Base-by-base conservation (phyloP, 768 basidiomycete species). In the Lactarius pseudohatsudake region DNA sequence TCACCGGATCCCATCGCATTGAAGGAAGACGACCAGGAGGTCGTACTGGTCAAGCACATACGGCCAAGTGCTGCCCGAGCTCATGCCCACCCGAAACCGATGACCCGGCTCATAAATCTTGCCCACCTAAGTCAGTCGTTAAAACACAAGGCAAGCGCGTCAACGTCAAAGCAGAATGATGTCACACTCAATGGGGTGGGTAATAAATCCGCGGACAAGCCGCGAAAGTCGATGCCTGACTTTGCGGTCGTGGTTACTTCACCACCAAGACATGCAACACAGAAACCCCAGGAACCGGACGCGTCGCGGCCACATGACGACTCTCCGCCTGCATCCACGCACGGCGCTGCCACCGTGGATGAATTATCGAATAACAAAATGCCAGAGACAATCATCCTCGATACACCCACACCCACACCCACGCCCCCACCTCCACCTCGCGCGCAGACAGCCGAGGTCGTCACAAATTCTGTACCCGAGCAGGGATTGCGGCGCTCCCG, bases 1-100 rank as follows among this genome's bases (percentile, higher is more conserved):
- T 66, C 65, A 2, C 66, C 66, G 13, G 66, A 67, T 15, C 66
- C 66, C 38, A 67, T 67, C 10, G 66, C 61, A 16, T 43, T 59
- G 11, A 20, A 30, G 22, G 66, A 59, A 32, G 57, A 59, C 2
- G 66, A 67, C 38, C 47, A 59, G 30, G 66, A 67, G 38, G 54
- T 67, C 38, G 20, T 55, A 18, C 1, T 67, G 3, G n/a, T 67
- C 56, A 67, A 59, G 57, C 57, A 67, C 40, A 18, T 45, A 38
- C 64, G 40, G 30, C 57, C 66, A 5, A 47, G 55, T 20, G 11
- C 26, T 0, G 13, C 45, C 11, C 38, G 32, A 0, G 56, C 16
- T 22, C 59, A 36, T 30, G 11, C 47, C 36, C 50, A 5, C 18
- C 7, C 50, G 22, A 34, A 45, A 32, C 57, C 57, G 16, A 30